phyloP scores from a whole-genome alignment of 2,329 filamentous ascomycete species.

The Parasarocladium wereldwijsianum region DNA sequence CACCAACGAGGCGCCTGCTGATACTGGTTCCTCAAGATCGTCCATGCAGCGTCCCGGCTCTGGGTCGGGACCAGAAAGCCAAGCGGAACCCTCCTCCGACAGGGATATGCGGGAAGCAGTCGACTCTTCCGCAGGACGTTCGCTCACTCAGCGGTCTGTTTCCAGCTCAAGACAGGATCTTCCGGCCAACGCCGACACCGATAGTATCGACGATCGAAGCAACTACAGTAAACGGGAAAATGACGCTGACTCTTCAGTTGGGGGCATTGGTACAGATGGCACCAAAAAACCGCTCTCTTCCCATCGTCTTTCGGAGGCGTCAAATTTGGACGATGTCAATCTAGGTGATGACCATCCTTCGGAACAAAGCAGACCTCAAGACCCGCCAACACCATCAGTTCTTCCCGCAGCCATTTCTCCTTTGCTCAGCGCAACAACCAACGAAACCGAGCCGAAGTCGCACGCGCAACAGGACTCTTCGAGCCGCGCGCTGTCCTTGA shows the following conservation, averaged over 20 bases:
- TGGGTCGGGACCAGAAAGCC: too few species aligned
- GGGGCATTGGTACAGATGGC: neutral
- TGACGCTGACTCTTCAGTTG: constrained; percentile 2
- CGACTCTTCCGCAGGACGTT: too few species aligned
- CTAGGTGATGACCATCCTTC: constrained; percentile 42
- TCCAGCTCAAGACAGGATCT: constrained; percentile 18
- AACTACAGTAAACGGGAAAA: constrained; percentile 2
- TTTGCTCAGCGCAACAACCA: neutral
- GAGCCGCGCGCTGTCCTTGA: constrained; percentile 45
- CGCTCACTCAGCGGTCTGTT: constrained; percentile 37
- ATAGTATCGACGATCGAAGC: constrained; percentile 11
- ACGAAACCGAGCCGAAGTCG: constrained; percentile 15
- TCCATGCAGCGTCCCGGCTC: too few species aligned
- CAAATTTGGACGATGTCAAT: constrained; percentile 46
- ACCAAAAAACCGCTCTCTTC: constrained; percentile 18
- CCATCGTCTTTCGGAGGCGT: constrained; percentile 29
- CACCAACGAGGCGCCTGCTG: too few species aligned
- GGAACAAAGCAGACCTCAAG: constrained; percentile 8
- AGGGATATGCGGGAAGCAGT: too few species aligned
- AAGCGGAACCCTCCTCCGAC: too few species aligned
- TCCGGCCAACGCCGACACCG: constrained; percentile 8
- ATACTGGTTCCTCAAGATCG: too few species aligned
- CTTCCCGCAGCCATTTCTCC: neutral
- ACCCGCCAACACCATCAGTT: neutral
- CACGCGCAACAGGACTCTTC: constrained; percentile 22